phyloP scores from a whole-genome alignment of 2,329 filamentous ascomycete genomes.

The Ceratocystis huliohia region DNA sequence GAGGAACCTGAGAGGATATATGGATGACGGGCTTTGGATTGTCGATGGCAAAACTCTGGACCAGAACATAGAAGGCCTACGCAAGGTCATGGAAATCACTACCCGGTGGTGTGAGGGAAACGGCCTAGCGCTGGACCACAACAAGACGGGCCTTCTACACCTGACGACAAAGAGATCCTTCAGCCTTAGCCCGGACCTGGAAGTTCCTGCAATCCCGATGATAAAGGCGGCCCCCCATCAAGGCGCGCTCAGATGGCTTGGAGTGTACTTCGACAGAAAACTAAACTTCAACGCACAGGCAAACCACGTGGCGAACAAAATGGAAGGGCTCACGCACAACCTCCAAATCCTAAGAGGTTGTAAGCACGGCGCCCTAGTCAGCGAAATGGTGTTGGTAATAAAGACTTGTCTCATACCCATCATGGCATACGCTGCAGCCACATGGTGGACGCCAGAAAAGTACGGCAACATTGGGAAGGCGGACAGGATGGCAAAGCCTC shows the following conservation, averaged over 20 bases:
- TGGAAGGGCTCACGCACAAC: neutral
- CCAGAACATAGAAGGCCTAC: neutral
- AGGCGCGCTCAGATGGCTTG: too few relatives aligned
- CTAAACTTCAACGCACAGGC: neutral
- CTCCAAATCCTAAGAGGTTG: neutral
- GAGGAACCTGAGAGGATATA: neutral
- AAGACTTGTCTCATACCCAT: too few relatives aligned
- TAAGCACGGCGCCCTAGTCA: too few relatives aligned
- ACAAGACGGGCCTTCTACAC: slow-evolving; percentile 1
- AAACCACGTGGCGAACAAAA: neutral
- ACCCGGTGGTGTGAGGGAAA: neutral
- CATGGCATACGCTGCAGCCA: neutral
- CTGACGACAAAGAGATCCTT: neutral
- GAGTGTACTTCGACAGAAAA: neutral
- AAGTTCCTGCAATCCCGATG: neutral
- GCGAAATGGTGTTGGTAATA: too few relatives aligned
- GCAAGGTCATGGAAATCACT: neutral
- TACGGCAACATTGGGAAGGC: neutral
- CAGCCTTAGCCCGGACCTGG: neutral
- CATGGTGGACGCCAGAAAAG: neutral
- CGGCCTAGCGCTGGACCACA: neutral
- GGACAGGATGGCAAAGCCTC: neutral
- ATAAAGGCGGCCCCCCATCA: neutral
- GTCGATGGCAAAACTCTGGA: neutral
- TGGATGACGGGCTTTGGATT: slow-evolving; percentile 1